Evolutionary conservation across 345 rosid genomes (phyloP).

Genomic region (Sonneratia caseolaris): DNA sequence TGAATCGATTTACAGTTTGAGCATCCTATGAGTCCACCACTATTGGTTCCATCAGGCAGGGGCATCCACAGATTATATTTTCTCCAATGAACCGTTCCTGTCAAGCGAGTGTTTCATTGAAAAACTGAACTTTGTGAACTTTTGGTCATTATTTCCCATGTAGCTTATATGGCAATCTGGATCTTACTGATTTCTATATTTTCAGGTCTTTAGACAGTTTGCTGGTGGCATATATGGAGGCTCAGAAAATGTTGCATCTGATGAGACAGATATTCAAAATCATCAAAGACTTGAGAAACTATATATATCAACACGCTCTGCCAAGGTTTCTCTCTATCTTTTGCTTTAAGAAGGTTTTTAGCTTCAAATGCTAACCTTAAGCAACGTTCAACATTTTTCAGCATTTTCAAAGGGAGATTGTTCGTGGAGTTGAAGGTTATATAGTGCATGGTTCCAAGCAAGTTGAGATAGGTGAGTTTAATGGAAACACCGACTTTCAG

Average conservation of each 20-base stretch:
- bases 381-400: slow-evolving; percentile 24
- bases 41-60: neutral
- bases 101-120: neutral
- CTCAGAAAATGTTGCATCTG: slow-evolving; percentile 59
- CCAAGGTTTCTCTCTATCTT: slow-evolving; percentile 45
- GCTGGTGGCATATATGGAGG: slow-evolving; percentile 76
- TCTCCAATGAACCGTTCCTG: neutral
- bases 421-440: slow-evolving; percentile 90
- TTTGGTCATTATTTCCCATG: neutral
- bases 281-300: slow-evolving; percentile 94
- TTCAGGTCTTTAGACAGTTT: slow-evolving; percentile 64
- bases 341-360: neutral
- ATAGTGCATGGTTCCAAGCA: slow-evolving; percentile 80
- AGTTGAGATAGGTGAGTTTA: slow-evolving; percentile 69
- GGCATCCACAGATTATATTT: neutral
- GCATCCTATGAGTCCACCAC: neutral
- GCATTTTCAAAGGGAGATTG: slow-evolving; percentile 93
- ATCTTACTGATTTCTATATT: neutral
- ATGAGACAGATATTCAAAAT: slow-evolving; percentile 64
- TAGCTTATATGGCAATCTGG: neutral
- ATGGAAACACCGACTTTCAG: slow-evolving; percentile 10
- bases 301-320: slow-evolving; percentile 82
- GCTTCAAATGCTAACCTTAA: neutral
- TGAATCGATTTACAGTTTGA: neutral
- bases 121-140: neutral